These are phyloP conservation scores for Puccinia horiana DNA, from an alignment of 1,284 basidiomycete species.

Conservation along the genomic window DNA sequence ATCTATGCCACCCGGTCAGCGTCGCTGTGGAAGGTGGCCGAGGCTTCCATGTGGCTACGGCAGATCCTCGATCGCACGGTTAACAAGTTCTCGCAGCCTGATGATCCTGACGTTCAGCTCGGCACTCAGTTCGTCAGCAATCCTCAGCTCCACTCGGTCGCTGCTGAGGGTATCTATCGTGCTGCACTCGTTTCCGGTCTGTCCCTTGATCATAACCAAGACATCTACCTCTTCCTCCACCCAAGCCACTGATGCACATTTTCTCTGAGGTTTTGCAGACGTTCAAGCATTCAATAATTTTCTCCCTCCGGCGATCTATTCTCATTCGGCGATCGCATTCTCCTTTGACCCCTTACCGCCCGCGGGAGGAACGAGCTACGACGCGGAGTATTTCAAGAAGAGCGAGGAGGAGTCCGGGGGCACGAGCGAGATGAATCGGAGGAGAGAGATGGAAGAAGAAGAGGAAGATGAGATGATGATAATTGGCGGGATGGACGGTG, in stretches of 20 bases:
- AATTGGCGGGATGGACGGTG: not conserved
- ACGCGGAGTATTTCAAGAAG: conserved; percentile 53
- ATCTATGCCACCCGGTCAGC: conserved; percentile 77
- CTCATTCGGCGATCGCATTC: conserved; percentile 48
- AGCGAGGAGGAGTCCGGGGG: not conserved
- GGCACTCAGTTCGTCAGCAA: conserved; percentile 51
- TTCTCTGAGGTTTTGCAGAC: conserved; percentile 44
- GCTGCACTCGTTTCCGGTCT: conserved; percentile 7
- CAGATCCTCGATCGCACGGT: conserved; percentile 44
- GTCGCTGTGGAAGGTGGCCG: conserved; percentile 76
- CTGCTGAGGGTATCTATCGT: conserved; percentile 52
- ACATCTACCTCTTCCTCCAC: not conserved
- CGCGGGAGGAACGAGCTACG: conserved; percentile 51
- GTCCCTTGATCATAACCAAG: not conserved
- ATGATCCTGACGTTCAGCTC: conserved; percentile 50
- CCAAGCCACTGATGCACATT: not conserved
- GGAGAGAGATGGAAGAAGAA: not conserved
- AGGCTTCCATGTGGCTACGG: conserved; percentile 69
- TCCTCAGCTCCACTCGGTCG: conserved; percentile 52
- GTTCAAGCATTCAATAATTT: conserved; percentile 52
- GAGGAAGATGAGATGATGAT: not conserved
- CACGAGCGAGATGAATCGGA: conserved; percentile 4
- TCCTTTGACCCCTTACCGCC: conserved; percentile 55
- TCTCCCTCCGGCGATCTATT: conserved; percentile 51
- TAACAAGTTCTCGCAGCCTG: conserved; percentile 46